Evolutionary conservation across 441 rosid species (phyloP).

Genomic region (Hura crepitans): DNA sequence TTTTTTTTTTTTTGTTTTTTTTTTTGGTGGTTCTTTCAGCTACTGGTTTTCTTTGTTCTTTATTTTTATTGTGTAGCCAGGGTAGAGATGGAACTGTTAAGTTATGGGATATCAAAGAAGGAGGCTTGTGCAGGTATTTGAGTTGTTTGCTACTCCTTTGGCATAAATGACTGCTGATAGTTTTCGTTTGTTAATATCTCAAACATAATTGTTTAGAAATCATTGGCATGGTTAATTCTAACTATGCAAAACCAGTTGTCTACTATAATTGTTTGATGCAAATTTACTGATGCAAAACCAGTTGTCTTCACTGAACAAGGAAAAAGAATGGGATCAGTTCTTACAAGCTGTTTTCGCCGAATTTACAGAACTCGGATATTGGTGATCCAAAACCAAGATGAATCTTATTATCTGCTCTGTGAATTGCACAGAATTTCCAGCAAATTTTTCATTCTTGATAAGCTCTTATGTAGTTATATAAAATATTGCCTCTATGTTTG

Average conservation of each 20-base stretch:
- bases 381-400: neutral
- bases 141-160: slow-evolving; percentile 1
- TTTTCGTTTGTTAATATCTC: neutral
- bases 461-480: neutral
- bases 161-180: neutral
- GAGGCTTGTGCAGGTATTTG: slow-evolving; percentile 72
- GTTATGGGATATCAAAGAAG: slow-evolving; percentile 77
- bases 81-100: slow-evolving; percentile 93
- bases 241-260: neutral
- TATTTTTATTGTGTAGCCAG: slow-evolving; percentile 43
- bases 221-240: neutral
- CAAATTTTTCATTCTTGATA: neutral
- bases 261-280: neutral
- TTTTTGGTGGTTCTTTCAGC: neutral
- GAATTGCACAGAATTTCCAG: neutral
- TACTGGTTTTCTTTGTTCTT: slow-evolving; percentile 1
- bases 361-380: neutral
- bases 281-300: neutral
- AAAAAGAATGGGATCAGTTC: neutral
- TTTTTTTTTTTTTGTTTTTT: no score
- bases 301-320: neutral
- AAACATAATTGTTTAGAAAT: neutral
- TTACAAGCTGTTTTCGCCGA: neutral
- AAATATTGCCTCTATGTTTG: neutral
- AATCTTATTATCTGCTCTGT: neutral